Evolutionary conservation across 345 rosid genomes (phyloP).

Genomic region (Ricinus communis): DNA sequence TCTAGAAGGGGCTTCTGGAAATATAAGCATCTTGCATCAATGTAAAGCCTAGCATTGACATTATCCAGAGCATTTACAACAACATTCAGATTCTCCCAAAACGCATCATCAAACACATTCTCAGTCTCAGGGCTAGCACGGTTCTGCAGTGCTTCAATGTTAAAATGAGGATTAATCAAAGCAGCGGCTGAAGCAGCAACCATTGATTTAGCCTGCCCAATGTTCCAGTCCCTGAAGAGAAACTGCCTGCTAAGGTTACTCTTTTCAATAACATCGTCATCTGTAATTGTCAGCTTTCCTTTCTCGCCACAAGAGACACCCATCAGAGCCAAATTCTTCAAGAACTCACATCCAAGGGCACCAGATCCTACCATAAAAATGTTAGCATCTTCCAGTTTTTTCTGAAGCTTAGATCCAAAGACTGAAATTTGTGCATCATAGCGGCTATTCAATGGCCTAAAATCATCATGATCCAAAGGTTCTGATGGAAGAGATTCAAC

Average conservation of each 20-base stretch:
- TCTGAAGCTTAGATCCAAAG: conserved; percentile 86
- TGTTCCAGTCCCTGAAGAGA: conserved; percentile 98
- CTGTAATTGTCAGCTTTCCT: conserved; percentile 87
- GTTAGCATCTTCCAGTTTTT: conserved; percentile 82
- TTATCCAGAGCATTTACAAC: conserved; percentile 90
- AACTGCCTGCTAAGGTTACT: conserved; percentile 98
- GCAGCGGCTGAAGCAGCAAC: conserved; percentile 93
- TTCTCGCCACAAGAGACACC: conserved; percentile 81
- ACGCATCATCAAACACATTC: conserved; percentile 82
- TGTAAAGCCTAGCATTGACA: conserved; percentile 91
- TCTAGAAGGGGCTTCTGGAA: conserved; percentile 99
- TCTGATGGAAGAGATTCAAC: conserved; percentile 86
- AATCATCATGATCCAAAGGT: conserved; percentile 66
- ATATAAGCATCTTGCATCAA: conserved; percentile 92
- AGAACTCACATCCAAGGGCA: conserved; percentile 95
- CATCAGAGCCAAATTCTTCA: conserved; percentile 91
- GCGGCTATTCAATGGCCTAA: conserved; percentile 70
- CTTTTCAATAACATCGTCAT: conserved; percentile 98
- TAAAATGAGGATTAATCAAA: conserved; percentile 63
- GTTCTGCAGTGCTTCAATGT: conserved; percentile 85
- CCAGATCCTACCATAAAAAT: conserved; percentile 93
- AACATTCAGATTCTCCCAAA: conserved; percentile 83
- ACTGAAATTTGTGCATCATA: conserved; percentile 98
- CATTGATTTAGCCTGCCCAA: conserved; percentile 97
- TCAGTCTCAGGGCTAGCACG: conserved; percentile 94